These are phyloP conservation scores for Annulohypoxylon stygium DNA, from an alignment of 495 filamentous ascomycete genomes.

Conservation along the genomic window DNA sequence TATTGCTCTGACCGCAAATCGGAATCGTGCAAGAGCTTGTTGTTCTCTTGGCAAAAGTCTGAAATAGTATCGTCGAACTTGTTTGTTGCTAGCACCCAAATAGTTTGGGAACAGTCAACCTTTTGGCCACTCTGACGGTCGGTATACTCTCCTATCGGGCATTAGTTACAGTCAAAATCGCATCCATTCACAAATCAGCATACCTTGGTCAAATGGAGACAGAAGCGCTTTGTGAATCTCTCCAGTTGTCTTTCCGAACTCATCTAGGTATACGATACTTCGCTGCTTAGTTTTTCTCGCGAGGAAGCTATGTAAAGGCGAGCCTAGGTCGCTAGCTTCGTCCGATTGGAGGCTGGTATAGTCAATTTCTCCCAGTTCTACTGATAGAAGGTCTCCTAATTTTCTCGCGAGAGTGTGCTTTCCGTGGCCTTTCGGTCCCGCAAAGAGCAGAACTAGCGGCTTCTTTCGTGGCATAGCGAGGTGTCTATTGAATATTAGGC, in stretches of 20 bases:
- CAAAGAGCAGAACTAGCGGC: constrained; percentile 60
- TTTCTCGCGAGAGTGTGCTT: constrained; percentile 64
- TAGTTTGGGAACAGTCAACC: constrained; percentile 66
- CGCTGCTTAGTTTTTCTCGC: constrained; percentile 54
- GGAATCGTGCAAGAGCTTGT: constrained; percentile 41
- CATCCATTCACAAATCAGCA: constrained; percentile 1
- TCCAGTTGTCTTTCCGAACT: constrained; percentile 68
- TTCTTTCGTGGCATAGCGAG: constrained; percentile 41
- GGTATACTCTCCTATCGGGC: constrained; percentile 51
- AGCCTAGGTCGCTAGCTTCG: constrained; percentile 54
- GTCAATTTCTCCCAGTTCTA: constrained; percentile 59
- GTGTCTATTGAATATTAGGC: constrained; percentile 23
- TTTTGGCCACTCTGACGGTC: constrained; percentile 59
- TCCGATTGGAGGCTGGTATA: constrained; percentile 59
- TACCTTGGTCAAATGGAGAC: constrained; percentile 61
- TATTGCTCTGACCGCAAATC: constrained; percentile 38
- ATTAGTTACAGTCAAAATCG: constrained; percentile 38
- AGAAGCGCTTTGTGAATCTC: constrained; percentile 60
- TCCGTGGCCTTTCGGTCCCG: constrained; percentile 66
- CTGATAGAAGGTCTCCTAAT: constrained; percentile 59
- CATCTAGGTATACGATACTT: constrained; percentile 68
- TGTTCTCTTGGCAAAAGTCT: constrained; percentile 51
- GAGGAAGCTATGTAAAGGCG: constrained; percentile 67
- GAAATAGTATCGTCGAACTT: constrained; percentile 58
- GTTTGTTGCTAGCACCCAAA: constrained; percentile 71